phyloP scores from a whole-genome alignment of 345 rosid genomes.

The Gynandropsis gynandra region DNA sequence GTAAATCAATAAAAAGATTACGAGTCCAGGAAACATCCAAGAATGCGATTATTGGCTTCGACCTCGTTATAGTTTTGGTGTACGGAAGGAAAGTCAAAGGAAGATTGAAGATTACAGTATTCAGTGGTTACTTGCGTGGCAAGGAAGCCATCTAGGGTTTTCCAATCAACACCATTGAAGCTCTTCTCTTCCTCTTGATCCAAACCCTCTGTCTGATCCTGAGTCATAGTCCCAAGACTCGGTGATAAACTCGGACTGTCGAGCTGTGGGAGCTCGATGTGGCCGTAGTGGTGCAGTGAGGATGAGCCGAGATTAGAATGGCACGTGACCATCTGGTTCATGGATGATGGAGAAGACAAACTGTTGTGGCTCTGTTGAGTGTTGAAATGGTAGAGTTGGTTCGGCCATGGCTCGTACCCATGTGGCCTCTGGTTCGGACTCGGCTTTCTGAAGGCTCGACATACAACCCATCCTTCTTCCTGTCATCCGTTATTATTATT shows the following conservation, averaged over 20 bases:
- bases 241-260: conserved; percentile 59
- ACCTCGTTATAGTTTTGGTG: conserved; percentile 31
- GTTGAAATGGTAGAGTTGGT: conserved; percentile 37
- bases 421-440: conserved; percentile 60
- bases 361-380: conserved; percentile 13
- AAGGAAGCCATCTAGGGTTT: conserved; percentile 48
- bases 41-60: conserved; percentile 36
- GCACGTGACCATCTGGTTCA: conserved; percentile 24
- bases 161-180: conserved; percentile 51
- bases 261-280: conserved; percentile 55
- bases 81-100: conserved; percentile 27
- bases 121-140: conserved; percentile 33
- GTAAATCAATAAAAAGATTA: conserved; percentile 15
- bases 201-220: conserved; percentile 33
- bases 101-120: conserved; percentile 18
- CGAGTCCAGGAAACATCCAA: conserved; percentile 58
- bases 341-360: conserved; percentile 22
- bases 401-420: conserved; percentile 65
- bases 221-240: conserved; percentile 31
- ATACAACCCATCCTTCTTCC: conserved; percentile 99
- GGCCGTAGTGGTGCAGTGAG: conserved; percentile 25
- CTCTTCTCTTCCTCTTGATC: conserved; percentile 39
- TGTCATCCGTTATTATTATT: conserved; percentile 25
- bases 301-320: conserved; percentile 20
- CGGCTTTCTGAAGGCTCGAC: conserved; percentile 89